Base-by-base conservation (phyloP, 2,329 filamentous ascomycete genomes). In the Talaromyces sp. region DNA sequence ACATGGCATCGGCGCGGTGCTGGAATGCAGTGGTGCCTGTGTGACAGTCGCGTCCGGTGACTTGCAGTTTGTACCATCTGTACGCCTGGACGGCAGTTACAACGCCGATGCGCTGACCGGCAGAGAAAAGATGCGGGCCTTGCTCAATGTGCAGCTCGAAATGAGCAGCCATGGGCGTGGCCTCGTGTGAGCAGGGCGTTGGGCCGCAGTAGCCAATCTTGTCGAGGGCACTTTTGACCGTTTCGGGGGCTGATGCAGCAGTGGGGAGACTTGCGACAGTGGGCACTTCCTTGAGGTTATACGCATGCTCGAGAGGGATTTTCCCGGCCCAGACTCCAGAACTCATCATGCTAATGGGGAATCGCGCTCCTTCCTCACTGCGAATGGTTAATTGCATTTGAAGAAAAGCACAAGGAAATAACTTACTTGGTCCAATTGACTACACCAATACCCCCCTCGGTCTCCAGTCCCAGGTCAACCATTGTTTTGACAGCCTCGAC, bases 61-160 rank as follows among this genome's bases (percentile, higher is more conserved):
- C 82, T 6, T 83, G 84, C 42, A 92, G 73, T 0, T 84, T 88
- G 72, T 86, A 87, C 90, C 90, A 92, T 62, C 85, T 84, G 72
- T 90, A 92, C 5, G 87, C 88, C 71, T 92, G 89, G 1, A 90
- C 89, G 2, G 88, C 89, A 33, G 84, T 82, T 4, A 93, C 90
- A 7, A 90, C 82, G 25, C 88, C 87, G 57, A 93, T 82, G 59
- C 86, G 86, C 65, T 86, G 82, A 28, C 81, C 76, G 30, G 83
- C 80, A 17, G 81, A 81, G 68, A 93, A 87, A 0, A 96, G 81
- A 36, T 91, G 84, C 0, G 90, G 90, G 0, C 90, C 90, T 72
- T 96, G 92, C 72, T 96, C 91, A 58, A 93, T 93, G 70, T 95
- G 91, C 10, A 95, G 81, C 73, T 93, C 90, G 68, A 93, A 93